Evolutionary conservation across 768 basidiomycete species (phyloP).

Genomic region (Rhizopogon vinicolor): DNA sequence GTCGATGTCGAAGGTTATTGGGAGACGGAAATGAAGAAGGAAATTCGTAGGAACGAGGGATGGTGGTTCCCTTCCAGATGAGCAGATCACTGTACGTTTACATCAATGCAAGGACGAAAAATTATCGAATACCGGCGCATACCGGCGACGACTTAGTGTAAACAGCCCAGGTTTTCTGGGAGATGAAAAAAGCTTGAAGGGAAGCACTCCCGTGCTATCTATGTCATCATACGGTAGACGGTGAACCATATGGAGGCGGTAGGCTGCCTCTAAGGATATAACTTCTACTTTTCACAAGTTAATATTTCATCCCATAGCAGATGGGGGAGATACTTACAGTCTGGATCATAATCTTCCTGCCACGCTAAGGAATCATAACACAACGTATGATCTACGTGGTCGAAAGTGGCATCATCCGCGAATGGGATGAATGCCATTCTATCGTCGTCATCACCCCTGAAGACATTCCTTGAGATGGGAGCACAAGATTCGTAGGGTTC

Average conservation of each 20-base stretch:
- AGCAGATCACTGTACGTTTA: constrained; percentile 27
- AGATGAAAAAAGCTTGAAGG: constrained; percentile 28
- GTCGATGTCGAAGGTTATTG: constrained; percentile 18
- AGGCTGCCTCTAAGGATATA: constrained; percentile 44
- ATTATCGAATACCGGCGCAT: constrained; percentile 23
- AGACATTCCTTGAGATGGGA: constrained; percentile 41
- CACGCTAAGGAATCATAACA: constrained; percentile 48
- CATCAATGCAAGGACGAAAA: constrained; percentile 11
- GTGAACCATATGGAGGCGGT: constrained; percentile 35
- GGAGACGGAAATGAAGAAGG: not conserved
- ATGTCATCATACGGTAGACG: constrained; percentile 39
- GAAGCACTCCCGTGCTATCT: constrained; percentile 45
- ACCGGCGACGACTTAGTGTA: constrained; percentile 17
- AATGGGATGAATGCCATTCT: constrained; percentile 59
- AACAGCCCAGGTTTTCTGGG: constrained; percentile 23
- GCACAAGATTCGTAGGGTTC: constrained; percentile 55
- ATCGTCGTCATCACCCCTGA: constrained; percentile 54
- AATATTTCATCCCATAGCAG: not conserved
- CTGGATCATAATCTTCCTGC: constrained; percentile 38
- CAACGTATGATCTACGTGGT: constrained; percentile 31
- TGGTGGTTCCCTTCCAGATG: constrained; percentile 20
- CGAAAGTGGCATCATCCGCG: constrained; percentile 55
- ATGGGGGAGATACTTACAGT: constrained; percentile 29
- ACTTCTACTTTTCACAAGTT: constrained; percentile 36
- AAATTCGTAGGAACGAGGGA: constrained; percentile 15